These are phyloP conservation scores for Sphagnum tenellum DNA, from an alignment of 225 moss, liverwort and hornwort genomes.

Conservation along the genomic window DNA sequence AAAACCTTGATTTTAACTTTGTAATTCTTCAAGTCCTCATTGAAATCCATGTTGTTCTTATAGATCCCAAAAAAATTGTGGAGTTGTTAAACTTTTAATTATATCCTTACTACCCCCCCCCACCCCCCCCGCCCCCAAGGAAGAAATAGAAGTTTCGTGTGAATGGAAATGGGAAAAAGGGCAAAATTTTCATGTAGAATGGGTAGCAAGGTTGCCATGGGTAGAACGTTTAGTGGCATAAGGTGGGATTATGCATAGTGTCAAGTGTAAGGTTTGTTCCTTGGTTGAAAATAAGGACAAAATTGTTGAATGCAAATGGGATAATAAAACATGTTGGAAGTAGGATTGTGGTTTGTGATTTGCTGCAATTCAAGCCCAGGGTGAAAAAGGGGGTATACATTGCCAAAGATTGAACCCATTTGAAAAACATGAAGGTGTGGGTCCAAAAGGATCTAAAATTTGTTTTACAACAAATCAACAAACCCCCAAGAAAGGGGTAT, in stretches of 20 bases:
- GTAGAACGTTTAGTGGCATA: not conserved
- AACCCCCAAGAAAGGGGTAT: not conserved
- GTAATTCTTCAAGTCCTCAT: too few relatives aligned
- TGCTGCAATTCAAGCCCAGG: not conserved
- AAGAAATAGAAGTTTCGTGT: too few relatives aligned
- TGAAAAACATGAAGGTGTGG: not conserved
- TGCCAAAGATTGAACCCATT: not conserved
- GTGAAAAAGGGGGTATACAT: not conserved
- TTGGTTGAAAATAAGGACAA: not conserved
- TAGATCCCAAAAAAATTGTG: too few relatives aligned
- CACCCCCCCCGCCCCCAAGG: too few relatives aligned
- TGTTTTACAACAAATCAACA: not conserved
- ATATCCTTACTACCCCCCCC: too few relatives aligned
- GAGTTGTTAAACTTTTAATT: too few relatives aligned
- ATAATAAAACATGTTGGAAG: not conserved
- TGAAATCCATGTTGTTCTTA: too few relatives aligned
- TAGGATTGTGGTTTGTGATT: not conserved
- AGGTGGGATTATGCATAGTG: not conserved
- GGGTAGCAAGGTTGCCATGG: not conserved
- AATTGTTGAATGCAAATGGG: not conserved
- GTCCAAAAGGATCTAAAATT: not conserved
- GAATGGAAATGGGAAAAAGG: too few relatives aligned
- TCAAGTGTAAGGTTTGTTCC: not conserved
- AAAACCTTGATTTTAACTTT: too few relatives aligned
- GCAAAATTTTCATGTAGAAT: not conserved